Percentiles rank a stretch among this genome's conserved stretches.
phyloP scores from a whole-genome alignment of 176 grass and related monocot genomes.

The Paspalum notatum region DNA sequence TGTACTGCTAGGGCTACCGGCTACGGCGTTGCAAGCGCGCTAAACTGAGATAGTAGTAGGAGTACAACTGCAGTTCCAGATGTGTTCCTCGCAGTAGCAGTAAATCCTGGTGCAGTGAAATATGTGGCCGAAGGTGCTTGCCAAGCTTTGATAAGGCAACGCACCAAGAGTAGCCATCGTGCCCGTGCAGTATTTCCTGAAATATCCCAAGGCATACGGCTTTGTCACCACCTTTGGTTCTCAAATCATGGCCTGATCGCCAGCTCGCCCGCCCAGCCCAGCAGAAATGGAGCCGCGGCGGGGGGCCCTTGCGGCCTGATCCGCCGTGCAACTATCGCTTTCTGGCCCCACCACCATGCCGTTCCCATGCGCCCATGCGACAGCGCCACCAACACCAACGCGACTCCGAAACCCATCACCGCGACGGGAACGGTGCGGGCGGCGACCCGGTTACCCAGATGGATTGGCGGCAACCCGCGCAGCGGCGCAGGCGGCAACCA shows the following conservation, averaged over 20 bases:
- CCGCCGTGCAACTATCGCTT: constrained; percentile 43
- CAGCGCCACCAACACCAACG: not conserved
- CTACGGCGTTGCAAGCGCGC: no score
- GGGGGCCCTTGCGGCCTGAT: not conserved
- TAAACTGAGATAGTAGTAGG: no score
- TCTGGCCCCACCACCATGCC: not conserved
- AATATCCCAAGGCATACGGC: not conserved
- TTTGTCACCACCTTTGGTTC: constrained; percentile 11
- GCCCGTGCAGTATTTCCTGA: not conserved
- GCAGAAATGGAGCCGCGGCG: not conserved
- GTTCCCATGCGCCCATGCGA: no score
- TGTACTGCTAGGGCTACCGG: not conserved
- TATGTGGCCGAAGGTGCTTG: not conserved
- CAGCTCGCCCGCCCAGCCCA: constrained; percentile 1
- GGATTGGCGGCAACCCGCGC: constrained; percentile 39
- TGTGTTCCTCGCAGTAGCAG: not conserved
- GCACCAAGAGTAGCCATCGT: not conserved
- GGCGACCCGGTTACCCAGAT: not conserved
- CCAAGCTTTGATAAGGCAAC: not conserved
- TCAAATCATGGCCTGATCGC: constrained; percentile 7
- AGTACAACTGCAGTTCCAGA: not conserved
- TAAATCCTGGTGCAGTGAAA: not conserved
- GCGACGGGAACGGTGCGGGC: not conserved
- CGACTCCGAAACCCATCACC: not conserved
- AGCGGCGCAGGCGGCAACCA: constrained; percentile 23